These are phyloP conservation scores for Acer yangbiense DNA, from an alignment of 345 rosid genomes.

Conservation along the genomic window DNA sequence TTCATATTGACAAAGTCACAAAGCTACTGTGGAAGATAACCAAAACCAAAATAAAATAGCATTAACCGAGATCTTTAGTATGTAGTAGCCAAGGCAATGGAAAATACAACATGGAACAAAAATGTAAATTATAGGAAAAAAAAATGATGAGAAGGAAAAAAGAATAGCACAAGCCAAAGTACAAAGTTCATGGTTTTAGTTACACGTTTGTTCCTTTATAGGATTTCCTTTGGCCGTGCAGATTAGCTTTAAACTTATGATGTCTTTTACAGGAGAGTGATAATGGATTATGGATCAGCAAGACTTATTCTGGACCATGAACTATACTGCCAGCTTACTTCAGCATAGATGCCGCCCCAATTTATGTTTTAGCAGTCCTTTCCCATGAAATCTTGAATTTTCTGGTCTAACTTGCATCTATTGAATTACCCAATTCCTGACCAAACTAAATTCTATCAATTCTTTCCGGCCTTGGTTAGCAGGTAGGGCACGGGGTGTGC, in stretches of 20 bases:
- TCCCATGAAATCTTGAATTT: neutral
- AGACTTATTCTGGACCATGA: neutral
- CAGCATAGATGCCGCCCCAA: neutral
- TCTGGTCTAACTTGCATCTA: too few relatives aligned
- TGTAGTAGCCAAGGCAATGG: neutral
- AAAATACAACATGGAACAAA: neutral
- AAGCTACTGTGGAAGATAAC: neutral
- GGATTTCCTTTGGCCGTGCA: neutral
- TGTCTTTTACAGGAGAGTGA: neutral
- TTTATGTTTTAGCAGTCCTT: neutral
- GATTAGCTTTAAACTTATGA: neutral
- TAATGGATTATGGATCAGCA: neutral
- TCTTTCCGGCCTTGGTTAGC: neutral
- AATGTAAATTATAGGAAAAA: neutral
- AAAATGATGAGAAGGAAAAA: neutral
- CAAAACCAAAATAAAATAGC: conserved; percentile 2
- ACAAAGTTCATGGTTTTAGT: neutral
- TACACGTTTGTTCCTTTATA: neutral
- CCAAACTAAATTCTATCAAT: neutral
- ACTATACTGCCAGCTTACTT: neutral
- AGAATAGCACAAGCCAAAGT: too few relatives aligned
- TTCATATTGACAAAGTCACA: conserved; percentile 10
- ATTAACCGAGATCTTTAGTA: neutral
- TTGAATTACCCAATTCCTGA: neutral
- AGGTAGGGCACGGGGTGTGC: neutral